Conservation (phyloP, 169 alveolate species). For the Cryptosporidium sp. region DNA sequence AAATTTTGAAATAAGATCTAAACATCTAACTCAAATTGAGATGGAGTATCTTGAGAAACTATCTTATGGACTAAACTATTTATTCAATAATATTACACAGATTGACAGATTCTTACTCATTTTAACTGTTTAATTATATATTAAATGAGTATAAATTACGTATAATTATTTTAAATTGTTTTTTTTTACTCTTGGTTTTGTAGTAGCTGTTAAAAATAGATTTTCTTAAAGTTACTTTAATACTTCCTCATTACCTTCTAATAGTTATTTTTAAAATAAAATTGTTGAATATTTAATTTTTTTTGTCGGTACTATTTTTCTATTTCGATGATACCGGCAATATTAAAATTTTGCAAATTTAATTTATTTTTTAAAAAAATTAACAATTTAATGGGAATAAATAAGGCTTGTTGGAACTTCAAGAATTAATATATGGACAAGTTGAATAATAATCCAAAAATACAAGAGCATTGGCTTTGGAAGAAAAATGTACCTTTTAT, state of each 20-base stretch:
- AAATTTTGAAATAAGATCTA: slow-evolving; percentile 63
- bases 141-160: neutral
- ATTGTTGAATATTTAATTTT: neutral
- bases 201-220: too few relatives aligned
- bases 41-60: slow-evolving; percentile 37
- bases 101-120: slow-evolving; percentile 46
- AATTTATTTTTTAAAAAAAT: slow-evolving; percentile 1
- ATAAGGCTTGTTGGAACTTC: neutral
- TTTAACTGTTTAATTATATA: slow-evolving; percentile 21
- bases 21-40: slow-evolving; percentile 59
- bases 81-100: slow-evolving; percentile 31
- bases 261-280: neutral
- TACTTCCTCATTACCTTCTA: neutral
- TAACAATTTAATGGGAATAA: neutral
- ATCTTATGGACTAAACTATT: slow-evolving; percentile 13
- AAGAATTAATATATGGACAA: neutral
- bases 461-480: slow-evolving; percentile 74
- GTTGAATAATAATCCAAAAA: slow-evolving; percentile 39
- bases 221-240: too few relatives aligned
- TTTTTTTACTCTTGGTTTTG: too few relatives aligned
- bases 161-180: too few relatives aligned
- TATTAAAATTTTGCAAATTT: neutral
- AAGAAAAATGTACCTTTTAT: slow-evolving; percentile 64
- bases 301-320: neutral
- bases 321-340: neutral